Base-by-base conservation (phyloP, 305 asterid species). In the Ajuga reptans region DNA sequence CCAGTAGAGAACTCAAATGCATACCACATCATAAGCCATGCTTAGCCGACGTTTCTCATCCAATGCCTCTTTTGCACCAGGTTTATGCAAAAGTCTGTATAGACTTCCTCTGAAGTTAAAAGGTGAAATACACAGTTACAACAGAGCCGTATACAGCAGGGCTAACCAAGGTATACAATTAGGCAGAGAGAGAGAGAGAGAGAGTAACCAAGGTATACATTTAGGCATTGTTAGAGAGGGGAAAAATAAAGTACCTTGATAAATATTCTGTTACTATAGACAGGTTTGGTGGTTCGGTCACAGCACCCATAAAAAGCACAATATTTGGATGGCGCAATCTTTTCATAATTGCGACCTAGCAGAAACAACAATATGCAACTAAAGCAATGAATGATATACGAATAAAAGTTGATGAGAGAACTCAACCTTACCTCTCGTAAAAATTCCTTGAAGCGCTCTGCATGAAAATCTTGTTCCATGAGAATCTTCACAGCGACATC, bases 271-370 rank as follows among this genome's bases (percentile, higher is more conserved):
- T 93, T 54, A 93, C 97, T 75, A 93, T 93, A 57, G 99, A 93
- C 84, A 91, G 81, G 84, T 93, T 86, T 24, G 96, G 97, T 9
- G 91, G 97, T 77, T 87, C 89, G 21, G 96, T 93, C 37, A 93
- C 99, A 71, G 97, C 99, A 68, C 99, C 99, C 99, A 93, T 93
- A 68, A 91, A 91, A 84, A 93, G 96, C 78, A 93, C 99, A 74
- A 93, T 93, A 81, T 93, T 93, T 74, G 99, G 99, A 83, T 93
- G 99, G 37, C 99, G 96, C 77, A 93, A 68, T 47, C 91, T 85
- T 84, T 87, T 91, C 99, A 93, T 93, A 45, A 93, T 89, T 67
- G 96, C 90, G 82, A 93, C 99, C 99, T 94, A 76, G 61, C 58
- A 75, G 72, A 79, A 79, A 66, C 39, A 72, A 79, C 43, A 70